phyloP scores from a whole-genome alignment of 2,329 filamentous ascomycete species.

The Neofusicoccum umdonicola region DNA sequence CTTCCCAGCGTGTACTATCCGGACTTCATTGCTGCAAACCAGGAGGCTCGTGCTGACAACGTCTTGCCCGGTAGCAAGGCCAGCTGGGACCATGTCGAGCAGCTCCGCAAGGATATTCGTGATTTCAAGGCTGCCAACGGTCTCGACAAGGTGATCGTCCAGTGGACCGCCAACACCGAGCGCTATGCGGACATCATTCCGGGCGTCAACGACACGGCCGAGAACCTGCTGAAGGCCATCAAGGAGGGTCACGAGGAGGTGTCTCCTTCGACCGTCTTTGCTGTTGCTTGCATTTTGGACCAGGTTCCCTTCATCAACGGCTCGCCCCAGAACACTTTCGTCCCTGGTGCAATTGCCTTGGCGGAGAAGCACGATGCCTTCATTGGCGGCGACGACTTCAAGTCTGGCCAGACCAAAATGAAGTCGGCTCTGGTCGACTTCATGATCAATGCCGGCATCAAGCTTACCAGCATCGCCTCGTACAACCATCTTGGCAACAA shows the following conservation, averaged over 20 bases:
- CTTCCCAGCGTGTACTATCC: slow-evolving; percentile 97
- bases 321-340: slow-evolving; percentile 98
- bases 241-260: slow-evolving; percentile 84
- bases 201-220: slow-evolving; percentile 94
- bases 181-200: slow-evolving; percentile 84
- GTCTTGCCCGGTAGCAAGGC: slow-evolving; percentile 80
- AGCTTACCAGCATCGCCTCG: slow-evolving; percentile 95
- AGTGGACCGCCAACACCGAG: slow-evolving; percentile 99
- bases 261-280: slow-evolving; percentile 93
- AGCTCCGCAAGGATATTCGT: slow-evolving; percentile 88
- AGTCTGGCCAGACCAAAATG: slow-evolving; percentile 99
- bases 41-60: slow-evolving; percentile 95
- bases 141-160: slow-evolving; percentile 93
- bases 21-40: slow-evolving; percentile 98
- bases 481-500: slow-evolving; percentile 99
- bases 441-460: slow-evolving; percentile 97
- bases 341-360: slow-evolving; percentile 85
- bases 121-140: slow-evolving; percentile 84
- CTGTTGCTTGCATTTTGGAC: slow-evolving; percentile 90
- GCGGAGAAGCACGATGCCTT: slow-evolving; percentile 85
- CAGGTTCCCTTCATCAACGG: slow-evolving; percentile 95
- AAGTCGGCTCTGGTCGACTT: slow-evolving; percentile 99
- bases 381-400: slow-evolving; percentile 98
- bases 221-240: slow-evolving; percentile 87
- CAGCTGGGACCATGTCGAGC: slow-evolving; percentile 82